Evolutionary conservation across 768 basidiomycete genomes (phyloP).

Genomic region (Mrakia gelida): DNA sequence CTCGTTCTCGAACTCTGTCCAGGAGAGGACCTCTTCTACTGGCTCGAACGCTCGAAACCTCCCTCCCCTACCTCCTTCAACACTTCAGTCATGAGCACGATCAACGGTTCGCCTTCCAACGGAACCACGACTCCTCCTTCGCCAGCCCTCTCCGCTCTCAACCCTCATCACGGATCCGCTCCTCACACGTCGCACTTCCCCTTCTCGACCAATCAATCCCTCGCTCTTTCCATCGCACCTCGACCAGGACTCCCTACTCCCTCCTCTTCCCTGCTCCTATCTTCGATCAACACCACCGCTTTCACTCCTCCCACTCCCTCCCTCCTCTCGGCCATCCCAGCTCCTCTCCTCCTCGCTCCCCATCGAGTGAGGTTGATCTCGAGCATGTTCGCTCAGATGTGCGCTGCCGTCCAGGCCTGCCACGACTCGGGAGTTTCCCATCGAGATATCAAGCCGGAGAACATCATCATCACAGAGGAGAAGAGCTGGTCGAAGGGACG

Average conservation of each 20-base stretch:
- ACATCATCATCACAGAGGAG: constrained; percentile 90
- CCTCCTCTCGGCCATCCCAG: constrained; percentile 72
- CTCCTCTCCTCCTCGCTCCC: constrained; percentile 69
- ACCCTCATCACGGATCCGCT: constrained; percentile 29
- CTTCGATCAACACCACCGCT: constrained; percentile 17
- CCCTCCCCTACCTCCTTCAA: constrained; percentile 35
- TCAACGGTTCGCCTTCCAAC: constrained; percentile 9
- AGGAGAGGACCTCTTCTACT: constrained; percentile 96
- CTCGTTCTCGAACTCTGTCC: constrained; percentile 93
- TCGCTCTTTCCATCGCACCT: constrained; percentile 40
- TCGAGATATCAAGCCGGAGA: constrained; percentile 98
- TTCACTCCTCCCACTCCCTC: constrained; percentile 86
- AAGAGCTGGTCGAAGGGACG: constrained; percentile 55
- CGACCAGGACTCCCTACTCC: constrained; percentile 30
- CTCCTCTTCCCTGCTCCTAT: constrained; percentile 19
- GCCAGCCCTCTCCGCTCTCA: background rate
- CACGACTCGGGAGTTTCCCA: constrained; percentile 88
- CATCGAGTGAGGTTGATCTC: constrained; percentile 87
- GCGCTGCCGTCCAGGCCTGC: constrained; percentile 90
- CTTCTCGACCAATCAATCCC: constrained; percentile 40
- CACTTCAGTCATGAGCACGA: constrained; percentile 37
- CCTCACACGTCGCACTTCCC: constrained; percentile 33
- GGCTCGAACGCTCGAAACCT: constrained; percentile 87
- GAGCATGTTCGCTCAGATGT: constrained; percentile 99
- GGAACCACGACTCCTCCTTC: constrained; percentile 9